A percentile compares a stretch with the other conserved stretches of the same genome.
Evolutionary conservation across 108 stramenopile species (phyloP).

Genomic region (Cyclotella cryptica): DNA sequence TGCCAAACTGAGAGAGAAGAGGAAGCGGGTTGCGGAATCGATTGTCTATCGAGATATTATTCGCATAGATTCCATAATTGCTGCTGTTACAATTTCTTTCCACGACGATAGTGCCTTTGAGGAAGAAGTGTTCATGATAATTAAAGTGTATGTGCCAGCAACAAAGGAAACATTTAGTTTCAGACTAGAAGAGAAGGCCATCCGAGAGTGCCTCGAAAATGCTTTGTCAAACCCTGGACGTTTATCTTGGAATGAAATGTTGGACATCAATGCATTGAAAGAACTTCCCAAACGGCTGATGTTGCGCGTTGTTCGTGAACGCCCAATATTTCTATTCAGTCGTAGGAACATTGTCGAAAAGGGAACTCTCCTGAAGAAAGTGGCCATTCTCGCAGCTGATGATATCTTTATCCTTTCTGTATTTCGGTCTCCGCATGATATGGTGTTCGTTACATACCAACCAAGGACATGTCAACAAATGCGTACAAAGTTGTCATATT

Average conservation of each 20-base stretch:
- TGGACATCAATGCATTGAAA: slow-evolving; percentile 28
- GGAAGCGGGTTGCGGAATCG: slow-evolving; percentile 13
- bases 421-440: slow-evolving; percentile 53
- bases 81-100: slow-evolving; percentile 31
- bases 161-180: slow-evolving; percentile 51
- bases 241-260: slow-evolving; percentile 53
- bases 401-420: slow-evolving; percentile 50
- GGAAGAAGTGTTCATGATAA: slow-evolving; percentile 24
- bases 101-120: slow-evolving; percentile 21
- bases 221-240: slow-evolving; percentile 34
- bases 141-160: slow-evolving; percentile 50
- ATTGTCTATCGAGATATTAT: slow-evolving; percentile 43
- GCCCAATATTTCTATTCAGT: slow-evolving; percentile 54
- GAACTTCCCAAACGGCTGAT: slow-evolving; percentile 40
- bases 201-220: slow-evolving; percentile 54
- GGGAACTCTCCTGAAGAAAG: slow-evolving; percentile 43
- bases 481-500: slow-evolving; percentile 25
- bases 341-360: slow-evolving; percentile 52
- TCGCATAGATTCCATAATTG: slow-evolving; percentile 33
- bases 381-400: slow-evolving; percentile 22
- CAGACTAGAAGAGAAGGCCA: slow-evolving; percentile 32
- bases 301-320: slow-evolving; percentile 31
- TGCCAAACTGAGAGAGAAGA: slow-evolving; percentile 25
- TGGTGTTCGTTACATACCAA: slow-evolving; percentile 52
- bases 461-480: slow-evolving; percentile 32